phyloP scores from a whole-genome alignment of 345 rosid genomes.

The Moricandia arvensis region DNA sequence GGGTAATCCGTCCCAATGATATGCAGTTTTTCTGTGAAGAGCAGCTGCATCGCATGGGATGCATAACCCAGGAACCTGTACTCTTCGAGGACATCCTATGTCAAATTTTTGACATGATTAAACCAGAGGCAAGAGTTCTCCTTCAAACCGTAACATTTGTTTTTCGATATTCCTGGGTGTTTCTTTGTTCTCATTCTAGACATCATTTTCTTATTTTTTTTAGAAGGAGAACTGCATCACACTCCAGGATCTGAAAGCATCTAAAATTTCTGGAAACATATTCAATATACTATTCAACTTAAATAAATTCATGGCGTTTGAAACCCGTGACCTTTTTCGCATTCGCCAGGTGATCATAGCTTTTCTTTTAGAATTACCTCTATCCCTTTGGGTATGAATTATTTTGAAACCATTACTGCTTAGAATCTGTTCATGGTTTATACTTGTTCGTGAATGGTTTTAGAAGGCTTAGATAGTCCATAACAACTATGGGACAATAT shows the following conservation, averaged over 20 bases:
- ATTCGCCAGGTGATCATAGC: conserved; percentile 62
- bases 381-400: background rate
- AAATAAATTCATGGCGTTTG: conserved; percentile 77
- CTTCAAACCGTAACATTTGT: background rate
- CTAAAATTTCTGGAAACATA: conserved; percentile 74
- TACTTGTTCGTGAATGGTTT: background rate
- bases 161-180: background rate
- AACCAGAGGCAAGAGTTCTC: conserved; percentile 54
- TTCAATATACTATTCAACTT: conserved; percentile 90
- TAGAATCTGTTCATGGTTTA: background rate
- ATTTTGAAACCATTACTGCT: background rate
- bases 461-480: background rate
- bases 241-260: conserved; percentile 59
- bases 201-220: background rate
- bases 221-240: conserved; percentile 61
- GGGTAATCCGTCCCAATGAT: conserved; percentile 74
- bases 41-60: conserved; percentile 85
- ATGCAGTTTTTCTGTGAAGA: conserved; percentile 86
- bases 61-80: conserved; percentile 78
- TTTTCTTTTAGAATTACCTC: background rate
- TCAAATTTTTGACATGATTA: conserved; percentile 88
- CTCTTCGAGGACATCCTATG: conserved; percentile 79
- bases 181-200: background rate
- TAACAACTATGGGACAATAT: background rate
- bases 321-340: conserved; percentile 76